Conservation (phyloP, 495 filamentous ascomycete species). For the Hyaloscypha hepaticicola region DNA sequence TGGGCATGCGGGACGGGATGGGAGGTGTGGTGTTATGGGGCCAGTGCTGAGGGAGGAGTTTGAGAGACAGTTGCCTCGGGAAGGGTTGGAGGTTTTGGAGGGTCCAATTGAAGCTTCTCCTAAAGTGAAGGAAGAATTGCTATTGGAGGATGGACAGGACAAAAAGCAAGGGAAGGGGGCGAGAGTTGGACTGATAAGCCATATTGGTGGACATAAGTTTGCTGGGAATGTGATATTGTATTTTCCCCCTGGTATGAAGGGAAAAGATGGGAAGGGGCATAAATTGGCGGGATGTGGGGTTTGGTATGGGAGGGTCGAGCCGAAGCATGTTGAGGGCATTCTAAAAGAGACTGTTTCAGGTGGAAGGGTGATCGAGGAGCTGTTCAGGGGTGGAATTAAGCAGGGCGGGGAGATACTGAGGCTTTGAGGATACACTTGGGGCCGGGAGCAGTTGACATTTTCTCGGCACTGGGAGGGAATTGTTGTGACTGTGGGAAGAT, state of each 20-base stretch:
- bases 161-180: slow-evolving; percentile 33
- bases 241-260: slow-evolving; percentile 59
- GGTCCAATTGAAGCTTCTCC: slow-evolving; percentile 36
- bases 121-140: slow-evolving; percentile 17
- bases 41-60: slow-evolving; percentile 72
- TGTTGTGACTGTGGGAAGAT: too few relatives aligned
- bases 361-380: slow-evolving; percentile 71
- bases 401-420: slow-evolving; percentile 32
- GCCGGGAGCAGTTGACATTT: too few relatives aligned
- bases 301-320: slow-evolving; percentile 91
- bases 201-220: slow-evolving; percentile 90
- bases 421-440: slow-evolving; percentile 18
- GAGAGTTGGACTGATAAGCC: slow-evolving; percentile 74
- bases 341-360: slow-evolving; percentile 74
- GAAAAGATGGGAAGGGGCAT: slow-evolving; percentile 39
- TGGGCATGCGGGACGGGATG: slow-evolving; percentile 76
- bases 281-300: slow-evolving; percentile 77
- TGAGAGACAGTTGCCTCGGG: slow-evolving; percentile 43
- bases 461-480: too few relatives aligned
- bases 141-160: slow-evolving; percentile 12
- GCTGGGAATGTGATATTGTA: slow-evolving; percentile 94
- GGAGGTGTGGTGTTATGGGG: slow-evolving; percentile 76
- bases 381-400: slow-evolving; percentile 66
- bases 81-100: slow-evolving; percentile 39
- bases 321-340: slow-evolving; percentile 82